Percentiles rank a stretch among this genome's conserved stretches.
Evolutionary conservation across 495 filamentous ascomycete species (phyloP).

Genomic region (Tuber microsphaerosporum): DNA sequence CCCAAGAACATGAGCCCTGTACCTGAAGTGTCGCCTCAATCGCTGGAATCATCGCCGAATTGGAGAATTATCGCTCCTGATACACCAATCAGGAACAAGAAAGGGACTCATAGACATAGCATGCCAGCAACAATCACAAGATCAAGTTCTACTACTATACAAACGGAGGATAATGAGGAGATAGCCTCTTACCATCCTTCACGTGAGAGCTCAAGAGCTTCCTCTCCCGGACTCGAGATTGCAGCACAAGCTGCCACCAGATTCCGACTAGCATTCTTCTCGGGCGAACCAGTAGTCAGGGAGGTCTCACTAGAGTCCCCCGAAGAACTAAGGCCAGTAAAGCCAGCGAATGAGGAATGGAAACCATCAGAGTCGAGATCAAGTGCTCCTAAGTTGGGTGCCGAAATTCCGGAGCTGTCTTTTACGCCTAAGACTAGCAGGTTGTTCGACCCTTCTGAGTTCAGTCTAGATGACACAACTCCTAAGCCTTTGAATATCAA

Average conservation of each 20-base stretch:
- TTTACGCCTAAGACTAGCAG: constrained; percentile 28
- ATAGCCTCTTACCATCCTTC: constrained; percentile 11
- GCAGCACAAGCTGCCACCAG: constrained; percentile 31
- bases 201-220: constrained; percentile 20
- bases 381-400: constrained; percentile 22
- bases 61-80: constrained; percentile 38
- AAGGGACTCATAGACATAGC: constrained; percentile 5
- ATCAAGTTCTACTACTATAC: constrained; percentile 18
- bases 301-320: constrained; percentile 15
- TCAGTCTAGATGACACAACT: constrained; percentile 32
- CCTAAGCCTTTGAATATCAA: constrained; percentile 36
- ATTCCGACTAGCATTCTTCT: constrained; percentile 26
- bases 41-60: constrained; percentile 30
- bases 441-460: constrained; percentile 24
- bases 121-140: constrained; percentile 29
- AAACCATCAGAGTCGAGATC: constrained; percentile 17
- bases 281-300: constrained; percentile 24
- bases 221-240: constrained; percentile 31
- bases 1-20: constrained; percentile 26
- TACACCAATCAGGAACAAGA: constrained; percentile 21
- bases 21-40: constrained; percentile 16
- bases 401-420: constrained; percentile 31
- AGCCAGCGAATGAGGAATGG: constrained; percentile 14
- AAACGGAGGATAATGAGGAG: constrained; percentile 19
- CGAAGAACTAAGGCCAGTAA: constrained; percentile 10